These are phyloP conservation scores for Heliamphora exappendiculata DNA, from an alignment of 148 eudicot species.

Conservation along the genomic window DNA sequence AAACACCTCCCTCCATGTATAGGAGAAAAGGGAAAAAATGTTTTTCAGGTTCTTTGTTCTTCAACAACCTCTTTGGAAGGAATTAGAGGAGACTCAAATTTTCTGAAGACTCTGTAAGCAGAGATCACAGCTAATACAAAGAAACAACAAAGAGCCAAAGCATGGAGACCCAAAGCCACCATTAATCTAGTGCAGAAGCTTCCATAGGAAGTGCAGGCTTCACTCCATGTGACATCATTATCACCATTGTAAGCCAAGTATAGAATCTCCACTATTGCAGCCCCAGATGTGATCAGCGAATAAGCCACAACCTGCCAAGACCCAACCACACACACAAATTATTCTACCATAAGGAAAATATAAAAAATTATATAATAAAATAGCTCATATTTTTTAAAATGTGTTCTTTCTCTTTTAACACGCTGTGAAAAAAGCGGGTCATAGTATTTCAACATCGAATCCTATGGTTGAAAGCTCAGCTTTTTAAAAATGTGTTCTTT, in stretches of 20 bases:
- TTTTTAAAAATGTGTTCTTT: too few relatives aligned
- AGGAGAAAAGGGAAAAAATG: not conserved
- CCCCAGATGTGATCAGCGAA: conserved; percentile 67
- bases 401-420: too few relatives aligned
- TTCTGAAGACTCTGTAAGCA: conserved; percentile 58
- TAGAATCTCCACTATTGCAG: conserved; percentile 50
- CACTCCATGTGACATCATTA: conserved; percentile 68
- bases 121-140: conserved; percentile 58
- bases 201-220: conserved; percentile 71
- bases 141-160: conserved; percentile 54
- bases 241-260: conserved; percentile 72
- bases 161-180: conserved; percentile 47
- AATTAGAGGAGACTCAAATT: conserved; percentile 63
- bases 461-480: too few relatives aligned
- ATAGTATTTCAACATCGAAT: too few relatives aligned
- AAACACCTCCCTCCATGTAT: not conserved
- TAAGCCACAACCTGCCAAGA: conserved; percentile 64
- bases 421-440: too few relatives aligned
- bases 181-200: conserved; percentile 60
- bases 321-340: not conserved
- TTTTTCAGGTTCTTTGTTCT: conserved; percentile 14
- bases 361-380: too few relatives aligned
- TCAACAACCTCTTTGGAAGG: conserved; percentile 28
- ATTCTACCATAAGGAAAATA: not conserved
- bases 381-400: too few relatives aligned